These are phyloP conservation scores for Aspergillus sp. DNA, from an alignment of 2,329 filamentous ascomycete species.

Conservation along the genomic window DNA sequence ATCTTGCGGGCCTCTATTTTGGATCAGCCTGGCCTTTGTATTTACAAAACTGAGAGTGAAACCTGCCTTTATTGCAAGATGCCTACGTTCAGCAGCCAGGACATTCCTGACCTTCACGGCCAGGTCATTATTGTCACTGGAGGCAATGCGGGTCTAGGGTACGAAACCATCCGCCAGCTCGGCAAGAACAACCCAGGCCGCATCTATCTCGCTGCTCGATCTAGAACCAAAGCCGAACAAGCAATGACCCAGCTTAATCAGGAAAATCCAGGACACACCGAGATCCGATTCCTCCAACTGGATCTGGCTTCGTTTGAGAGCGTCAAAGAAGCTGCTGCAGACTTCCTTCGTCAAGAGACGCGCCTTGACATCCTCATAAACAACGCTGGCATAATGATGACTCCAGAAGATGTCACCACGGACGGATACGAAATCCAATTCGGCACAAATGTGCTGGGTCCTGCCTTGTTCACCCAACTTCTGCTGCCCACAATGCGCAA, in stretches of 20 bases:
- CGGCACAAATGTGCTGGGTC: conserved; percentile 33
- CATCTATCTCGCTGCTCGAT: conserved; percentile 15
- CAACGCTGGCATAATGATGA: conserved; percentile 35
- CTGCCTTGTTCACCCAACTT: conserved; percentile 28
- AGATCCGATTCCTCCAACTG: conserved; percentile 8
- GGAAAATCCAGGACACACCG: not conserved
- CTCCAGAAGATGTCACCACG: conserved; percentile 22
- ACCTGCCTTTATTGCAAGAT: too few species aligned
- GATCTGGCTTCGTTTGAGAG: conserved; percentile 20
- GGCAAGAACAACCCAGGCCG: conserved; percentile 6
- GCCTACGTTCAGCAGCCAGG: too few species aligned
- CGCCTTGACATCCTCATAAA: conserved; percentile 31
- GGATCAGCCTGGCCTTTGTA: too few species aligned
- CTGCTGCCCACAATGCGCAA: conserved; percentile 24
- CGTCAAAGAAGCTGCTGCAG: conserved; percentile 15
- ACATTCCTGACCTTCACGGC: too few species aligned
- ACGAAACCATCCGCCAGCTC: conserved; percentile 32
- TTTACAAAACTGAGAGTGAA: too few species aligned
- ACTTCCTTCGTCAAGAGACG: conserved; percentile 8
- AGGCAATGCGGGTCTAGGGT: too few species aligned
- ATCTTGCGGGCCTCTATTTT: too few species aligned
- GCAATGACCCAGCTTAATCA: conserved; percentile 8
- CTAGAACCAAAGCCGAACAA: conserved; percentile 7
- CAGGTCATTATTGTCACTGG: too few species aligned
- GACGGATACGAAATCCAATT: conserved; percentile 37